These are phyloP conservation scores for Eucommia ulmoides DNA, from an alignment of 257 asterid species.

Conservation along the genomic window DNA sequence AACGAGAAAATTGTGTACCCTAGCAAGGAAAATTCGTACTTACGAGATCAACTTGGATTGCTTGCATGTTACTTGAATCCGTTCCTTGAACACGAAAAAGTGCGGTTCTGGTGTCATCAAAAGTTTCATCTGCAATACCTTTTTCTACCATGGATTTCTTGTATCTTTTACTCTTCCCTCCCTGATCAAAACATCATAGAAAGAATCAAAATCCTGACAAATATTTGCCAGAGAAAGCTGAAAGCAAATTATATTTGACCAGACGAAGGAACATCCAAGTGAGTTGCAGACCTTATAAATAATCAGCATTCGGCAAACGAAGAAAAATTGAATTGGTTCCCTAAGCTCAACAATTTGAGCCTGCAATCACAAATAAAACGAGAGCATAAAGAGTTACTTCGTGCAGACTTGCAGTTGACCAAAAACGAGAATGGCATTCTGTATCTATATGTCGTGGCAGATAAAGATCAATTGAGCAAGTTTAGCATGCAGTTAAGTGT, in stretches of 20 bases:
- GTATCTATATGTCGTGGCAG: too few relatives aligned
- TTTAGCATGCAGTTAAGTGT: too few relatives aligned
- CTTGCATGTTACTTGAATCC: slow-evolving; percentile 66
- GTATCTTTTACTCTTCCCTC: slow-evolving; percentile 58
- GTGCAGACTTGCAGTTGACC: too few relatives aligned
- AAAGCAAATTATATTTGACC: neutral
- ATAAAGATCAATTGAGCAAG: too few relatives aligned
- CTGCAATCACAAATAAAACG: too few relatives aligned
- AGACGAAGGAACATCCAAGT: neutral
- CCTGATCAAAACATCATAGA: slow-evolving; percentile 31
- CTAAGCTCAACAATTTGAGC: slow-evolving; percentile 53
- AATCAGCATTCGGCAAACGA: slow-evolving; percentile 58
- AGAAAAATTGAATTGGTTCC: slow-evolving; percentile 55
- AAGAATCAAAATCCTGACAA: neutral
- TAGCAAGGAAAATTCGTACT: slow-evolving; percentile 10
- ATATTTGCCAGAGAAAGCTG: neutral
- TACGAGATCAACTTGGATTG: slow-evolving; percentile 86
- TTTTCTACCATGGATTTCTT: slow-evolving; percentile 39
- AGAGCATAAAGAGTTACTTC: too few relatives aligned
- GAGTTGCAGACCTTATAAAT: slow-evolving; percentile 43
- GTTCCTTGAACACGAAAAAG: slow-evolving; percentile 73
- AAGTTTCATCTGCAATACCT: slow-evolving; percentile 55
- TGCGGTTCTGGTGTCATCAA: slow-evolving; percentile 45
- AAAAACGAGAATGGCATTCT: too few relatives aligned
- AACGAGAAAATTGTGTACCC: too few relatives aligned